Conservation (phyloP, 345 rosid species). For the Populus euphratica region DNA sequence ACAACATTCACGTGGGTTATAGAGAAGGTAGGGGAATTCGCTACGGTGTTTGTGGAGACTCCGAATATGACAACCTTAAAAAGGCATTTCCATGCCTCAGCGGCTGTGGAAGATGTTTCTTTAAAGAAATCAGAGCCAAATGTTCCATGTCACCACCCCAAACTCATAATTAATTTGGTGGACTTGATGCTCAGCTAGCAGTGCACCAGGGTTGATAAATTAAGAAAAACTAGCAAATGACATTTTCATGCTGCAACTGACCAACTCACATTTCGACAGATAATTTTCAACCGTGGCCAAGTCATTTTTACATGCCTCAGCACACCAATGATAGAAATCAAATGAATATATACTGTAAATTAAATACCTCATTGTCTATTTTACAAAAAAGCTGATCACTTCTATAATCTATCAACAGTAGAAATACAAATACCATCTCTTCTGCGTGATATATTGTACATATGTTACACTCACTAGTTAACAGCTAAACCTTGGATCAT, state of each 20-base stretch:
- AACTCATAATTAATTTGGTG: not conserved
- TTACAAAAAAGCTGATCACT: constrained; percentile 16
- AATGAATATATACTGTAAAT: not conserved
- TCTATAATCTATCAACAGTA: constrained; percentile 2
- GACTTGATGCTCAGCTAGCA: too few species aligned
- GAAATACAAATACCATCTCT: constrained; percentile 6
- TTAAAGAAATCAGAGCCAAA: not conserved
- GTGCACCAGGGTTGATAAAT: not conserved
- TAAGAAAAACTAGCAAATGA: not conserved
- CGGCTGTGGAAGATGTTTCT: not conserved
- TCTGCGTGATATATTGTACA: constrained; percentile 17
- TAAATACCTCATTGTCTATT: constrained; percentile 9
- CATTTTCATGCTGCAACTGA: not conserved
- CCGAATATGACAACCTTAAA: constrained; percentile 40
- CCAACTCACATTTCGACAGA: not conserved
- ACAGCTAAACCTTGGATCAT: constrained; percentile 16
- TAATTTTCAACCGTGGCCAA: not conserved
- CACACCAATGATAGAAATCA: not conserved
- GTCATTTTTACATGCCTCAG: not conserved
- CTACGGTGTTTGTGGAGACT: constrained; percentile 64
- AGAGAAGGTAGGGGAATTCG: constrained; percentile 61
- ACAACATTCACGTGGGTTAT: constrained; percentile 58
- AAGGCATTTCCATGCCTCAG: not conserved
- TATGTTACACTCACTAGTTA: constrained; percentile 22
- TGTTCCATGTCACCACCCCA: not conserved